Base-by-base conservation (phyloP, 1,284 basidiomycete species). In the Mycena citricolor region DNA sequence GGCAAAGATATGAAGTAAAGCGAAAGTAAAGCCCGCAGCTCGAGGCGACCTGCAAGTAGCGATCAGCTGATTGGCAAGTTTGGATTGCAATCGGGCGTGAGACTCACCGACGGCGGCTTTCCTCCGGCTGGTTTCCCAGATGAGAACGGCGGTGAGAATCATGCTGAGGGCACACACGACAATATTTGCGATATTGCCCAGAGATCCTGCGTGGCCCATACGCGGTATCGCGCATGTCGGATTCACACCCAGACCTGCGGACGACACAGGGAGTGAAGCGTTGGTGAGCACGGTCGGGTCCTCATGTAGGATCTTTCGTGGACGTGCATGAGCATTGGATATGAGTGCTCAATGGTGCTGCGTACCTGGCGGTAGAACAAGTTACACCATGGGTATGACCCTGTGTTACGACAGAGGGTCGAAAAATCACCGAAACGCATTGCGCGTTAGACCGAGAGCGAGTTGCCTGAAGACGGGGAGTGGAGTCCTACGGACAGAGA, bases 161-260 rank as follows among this genome's bases (percentile, higher is more conserved):
- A 85, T 63, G 58, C 79, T 80, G 32, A 86, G 56, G 19, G 67
- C 80, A 56, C 83, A 87, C 4, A 73, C 74, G 52, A 86, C 67
- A 59, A 86, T 81, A 61, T 90, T 83, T 52, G 85, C 85, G 51
- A 88, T 76, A 63, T 89, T 89, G 39, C 79, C 82, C 6, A 86
- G 60, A 2, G 78, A 79, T 28, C 73, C 73, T 30, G 73, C 60
- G 14, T 68, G 58, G 22, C 74, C 70, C 12, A 72, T 62, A 44
- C 70, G 64, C 23, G 64, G 67, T 50, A 77, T 83, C 26, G 75
- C 77, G 58, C 80, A 83, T 44, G 64, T 59, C 19, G 77, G 74
- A 57, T 82, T 77, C 43, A 83, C 66, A 41, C 81, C 80, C 20
- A 83, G 68, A 16, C 68, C 36, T 42, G 74, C 56, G 23, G 67